Base-by-base conservation (phyloP, 257 asterid genomes). In the Penstemon barbatus region DNA sequence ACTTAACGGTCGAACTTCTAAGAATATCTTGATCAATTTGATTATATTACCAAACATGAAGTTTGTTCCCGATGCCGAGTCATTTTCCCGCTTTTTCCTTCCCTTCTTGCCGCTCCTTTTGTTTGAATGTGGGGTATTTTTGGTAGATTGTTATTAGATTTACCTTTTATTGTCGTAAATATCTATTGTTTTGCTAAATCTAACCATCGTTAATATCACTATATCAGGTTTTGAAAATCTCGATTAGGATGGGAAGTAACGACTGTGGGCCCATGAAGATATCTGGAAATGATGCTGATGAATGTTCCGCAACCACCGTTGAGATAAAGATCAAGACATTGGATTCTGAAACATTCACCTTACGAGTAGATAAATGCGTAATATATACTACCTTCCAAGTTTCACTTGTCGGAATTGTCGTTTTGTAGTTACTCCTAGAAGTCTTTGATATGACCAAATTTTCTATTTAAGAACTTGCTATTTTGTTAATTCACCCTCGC, bases 301-400 rank as follows among this genome's bases (percentile, higher is more conserved):
- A 67, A 73, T 79, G 94, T 79, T 85, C 96, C 41, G 89, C 85
- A 83, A 76, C 98, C 74, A 84, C 94, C 12, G 95, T 92, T 71
- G 96, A 89, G 89, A 92, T 92, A 68, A 92, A 92, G 86, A 89
- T 92, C 84, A 92, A 89, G 87, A 92, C 89, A 9, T 76, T 92
- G 85, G 98, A 92, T 77, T 92, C 97, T 68, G 92, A 77, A 73
- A 89, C 88, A 48, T 87, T 80, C 79, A 87, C 90, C n/a, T 49
- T 92, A 82, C 90, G 82, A 55, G 98, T 92, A 62, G 91, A 89
- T 74, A 92, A 92, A 86, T 83, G 87, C 61, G 98, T 92, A 87
- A 75, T 66, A 64, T 48, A 64, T 53, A 50, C 49, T 37, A 51
- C 33, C 49, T 48, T 58, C 66, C 52, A 19, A 44, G 42, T 68